Conservation (phyloP, 768 basidiomycete species). For the Cystobasidium ongulense region DNA sequence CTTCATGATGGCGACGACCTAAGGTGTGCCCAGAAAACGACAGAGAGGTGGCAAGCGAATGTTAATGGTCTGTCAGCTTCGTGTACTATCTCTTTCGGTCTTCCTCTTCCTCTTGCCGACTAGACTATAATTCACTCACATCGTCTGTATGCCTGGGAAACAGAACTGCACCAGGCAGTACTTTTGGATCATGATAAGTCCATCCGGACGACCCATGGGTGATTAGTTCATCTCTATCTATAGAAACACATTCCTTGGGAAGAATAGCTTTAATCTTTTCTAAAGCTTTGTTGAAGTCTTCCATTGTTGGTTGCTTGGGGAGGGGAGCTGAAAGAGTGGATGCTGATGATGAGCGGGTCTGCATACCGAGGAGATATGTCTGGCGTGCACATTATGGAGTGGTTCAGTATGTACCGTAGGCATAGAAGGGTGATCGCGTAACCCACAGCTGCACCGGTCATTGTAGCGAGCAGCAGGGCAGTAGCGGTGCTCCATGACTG, state of each 20-base stretch:
- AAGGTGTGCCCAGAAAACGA: background rate
- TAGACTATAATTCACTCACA: slow-evolving; percentile 42
- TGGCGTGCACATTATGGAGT: background rate
- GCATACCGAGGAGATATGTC: slow-evolving; percentile 20
- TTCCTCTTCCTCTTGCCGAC: too few species aligned
- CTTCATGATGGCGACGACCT: slow-evolving; percentile 59
- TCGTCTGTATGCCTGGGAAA: slow-evolving; percentile 64
- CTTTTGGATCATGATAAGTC: slow-evolving; percentile 38
- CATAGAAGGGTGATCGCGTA: background rate
- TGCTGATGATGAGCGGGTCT: background rate
- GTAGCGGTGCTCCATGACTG: slow-evolving; percentile 28
- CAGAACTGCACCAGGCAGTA: slow-evolving; percentile 39
- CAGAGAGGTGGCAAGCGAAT: background rate
- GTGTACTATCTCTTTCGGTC: too few species aligned
- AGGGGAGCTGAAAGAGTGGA: background rate
- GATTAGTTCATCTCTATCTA: slow-evolving; percentile 32
- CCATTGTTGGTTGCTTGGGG: slow-evolving; percentile 28
- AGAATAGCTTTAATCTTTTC: slow-evolving; percentile 32
- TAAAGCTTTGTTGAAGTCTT: slow-evolving; percentile 34
- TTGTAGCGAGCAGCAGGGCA: slow-evolving; percentile 15
- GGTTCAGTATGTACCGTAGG: background rate
- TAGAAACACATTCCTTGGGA: slow-evolving; percentile 35
- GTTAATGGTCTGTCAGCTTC: background rate
- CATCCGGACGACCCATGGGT: slow-evolving; percentile 38
- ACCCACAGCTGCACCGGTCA: slow-evolving; percentile 17